A percentile compares a stretch with the other conserved stretches of the same genome.
Conservation (phyloP, 495 filamentous ascomycete species). For the Cenococcum geophilum region DNA sequence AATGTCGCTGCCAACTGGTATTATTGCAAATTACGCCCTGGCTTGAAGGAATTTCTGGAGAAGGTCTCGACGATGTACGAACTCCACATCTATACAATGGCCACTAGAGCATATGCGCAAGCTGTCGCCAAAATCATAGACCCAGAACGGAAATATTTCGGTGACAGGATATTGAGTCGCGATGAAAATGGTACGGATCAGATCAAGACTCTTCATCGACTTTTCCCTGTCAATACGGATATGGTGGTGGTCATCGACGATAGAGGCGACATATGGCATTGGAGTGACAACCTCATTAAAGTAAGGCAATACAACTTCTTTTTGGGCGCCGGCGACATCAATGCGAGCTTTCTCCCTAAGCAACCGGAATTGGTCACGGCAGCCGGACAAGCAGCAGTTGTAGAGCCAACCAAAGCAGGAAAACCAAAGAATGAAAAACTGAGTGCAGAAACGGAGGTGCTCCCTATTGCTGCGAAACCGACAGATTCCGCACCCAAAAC, state of each 20-base stretch:
- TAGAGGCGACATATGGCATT: conserved; percentile 95
- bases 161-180: conserved; percentile 87
- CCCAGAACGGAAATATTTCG: conserved; percentile 82
- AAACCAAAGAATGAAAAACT: conserved; percentile 6
- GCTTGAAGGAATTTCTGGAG: conserved; percentile 74
- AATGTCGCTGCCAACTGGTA: conserved; percentile 73
- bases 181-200: conserved; percentile 92
- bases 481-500: conserved; percentile 21
- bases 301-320: conserved; percentile 96
- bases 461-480: conserved; percentile 27
- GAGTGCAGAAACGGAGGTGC: conserved; percentile 5
- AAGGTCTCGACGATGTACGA: conserved; percentile 79
- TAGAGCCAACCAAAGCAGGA: conserved; percentile 3
- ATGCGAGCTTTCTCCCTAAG: conserved; percentile 93
- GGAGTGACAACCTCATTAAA: conserved; percentile 89
- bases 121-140: conserved; percentile 91
- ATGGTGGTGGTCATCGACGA: conserved; percentile 99
- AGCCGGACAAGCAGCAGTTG: not conserved
- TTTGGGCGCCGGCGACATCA: conserved; percentile 96
- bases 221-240: conserved; percentile 95
- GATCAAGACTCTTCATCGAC: conserved; percentile 78
- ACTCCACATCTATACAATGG: conserved; percentile 98
- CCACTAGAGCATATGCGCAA: conserved; percentile 87
- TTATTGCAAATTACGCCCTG: conserved; percentile 97
- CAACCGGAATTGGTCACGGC: conserved; percentile 37